Conservation (phyloP, 2,329 filamentous ascomycete genomes). For the Fusarium subtropicale region DNA sequence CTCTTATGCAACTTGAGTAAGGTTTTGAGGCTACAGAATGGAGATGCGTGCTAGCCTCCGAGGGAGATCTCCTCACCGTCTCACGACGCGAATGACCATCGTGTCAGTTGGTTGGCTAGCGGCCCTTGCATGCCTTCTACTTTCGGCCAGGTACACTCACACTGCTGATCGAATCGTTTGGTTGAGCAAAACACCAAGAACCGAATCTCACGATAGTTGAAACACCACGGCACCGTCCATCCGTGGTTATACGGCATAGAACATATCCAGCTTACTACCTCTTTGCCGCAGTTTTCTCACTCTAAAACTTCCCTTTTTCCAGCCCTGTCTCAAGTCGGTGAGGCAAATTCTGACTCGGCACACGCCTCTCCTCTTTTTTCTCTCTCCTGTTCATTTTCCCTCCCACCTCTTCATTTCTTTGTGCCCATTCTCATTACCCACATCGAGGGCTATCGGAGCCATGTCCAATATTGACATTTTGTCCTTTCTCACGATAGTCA, state of each 20-base stretch:
- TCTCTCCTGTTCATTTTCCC: slow-evolving; percentile 2
- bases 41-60: slow-evolving; percentile 30
- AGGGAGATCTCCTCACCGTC: slow-evolving; percentile 33
- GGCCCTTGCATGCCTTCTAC: slow-evolving; percentile 35
- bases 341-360: slow-evolving; percentile 12
- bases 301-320: slow-evolving; percentile 1
- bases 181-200: slow-evolving; percentile 30
- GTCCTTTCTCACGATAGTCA: slow-evolving; percentile 22
- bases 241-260: background rate
- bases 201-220: slow-evolving; percentile 28
- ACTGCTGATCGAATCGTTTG: slow-evolving; percentile 5
- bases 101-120: slow-evolving; percentile 41
- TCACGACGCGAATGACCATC: background rate
- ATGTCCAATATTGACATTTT: slow-evolving; percentile 36
- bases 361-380: slow-evolving; percentile 21
- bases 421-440: slow-evolving; percentile 31
- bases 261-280: background rate
- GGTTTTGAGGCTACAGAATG: slow-evolving; percentile 27
- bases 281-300: background rate
- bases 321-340: slow-evolving; percentile 18
- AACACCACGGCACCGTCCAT: slow-evolving; percentile 5
- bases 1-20: slow-evolving; percentile 34
- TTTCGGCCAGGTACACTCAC: slow-evolving; percentile 28
- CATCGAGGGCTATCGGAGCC: slow-evolving; percentile 15
- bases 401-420: slow-evolving; percentile 36